phyloP scores from a whole-genome alignment of 2,329 filamentous ascomycete genomes.

The Aspergillus awamori region DNA sequence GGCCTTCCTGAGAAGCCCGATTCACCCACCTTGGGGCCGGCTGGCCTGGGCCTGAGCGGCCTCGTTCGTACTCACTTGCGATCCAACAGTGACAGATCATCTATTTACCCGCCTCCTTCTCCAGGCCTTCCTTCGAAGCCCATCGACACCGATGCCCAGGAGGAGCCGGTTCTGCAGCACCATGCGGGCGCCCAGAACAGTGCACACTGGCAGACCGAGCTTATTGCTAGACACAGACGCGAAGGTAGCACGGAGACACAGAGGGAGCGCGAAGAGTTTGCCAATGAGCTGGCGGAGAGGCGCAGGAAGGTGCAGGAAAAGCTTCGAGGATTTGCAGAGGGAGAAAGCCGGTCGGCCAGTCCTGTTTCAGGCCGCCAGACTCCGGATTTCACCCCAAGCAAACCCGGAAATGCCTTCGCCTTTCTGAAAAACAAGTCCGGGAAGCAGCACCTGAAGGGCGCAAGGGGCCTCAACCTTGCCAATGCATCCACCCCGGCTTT shows the following conservation, averaged over 20 bases:
- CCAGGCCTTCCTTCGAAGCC: constrained; percentile 39
- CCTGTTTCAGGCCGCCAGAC: constrained; percentile 42
- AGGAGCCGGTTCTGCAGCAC: neutral
- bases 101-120: constrained; percentile 65
- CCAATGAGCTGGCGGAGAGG: constrained; percentile 52
- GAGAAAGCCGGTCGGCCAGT: constrained; percentile 48
- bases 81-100: constrained; percentile 78
- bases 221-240: constrained; percentile 46
- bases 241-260: constrained; percentile 53
- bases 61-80: constrained; percentile 85
- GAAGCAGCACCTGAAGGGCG: constrained; percentile 41
- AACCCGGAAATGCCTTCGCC: constrained; percentile 48
- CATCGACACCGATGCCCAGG: constrained; percentile 24
- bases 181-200: constrained; percentile 18
- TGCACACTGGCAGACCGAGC: constrained; percentile 53
- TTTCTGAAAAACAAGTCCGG: constrained; percentile 47
- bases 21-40: constrained; percentile 75
- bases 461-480: constrained; percentile 47
- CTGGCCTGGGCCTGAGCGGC: constrained; percentile 69
- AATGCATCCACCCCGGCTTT: constrained; percentile 43
- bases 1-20: constrained; percentile 52
- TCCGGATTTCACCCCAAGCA: constrained; percentile 35
- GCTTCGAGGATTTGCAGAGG: constrained; percentile 47
- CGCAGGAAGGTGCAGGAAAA: constrained; percentile 53
- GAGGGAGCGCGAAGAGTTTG: constrained; percentile 52